Base-by-base conservation (phyloP, 129 eudicot genomes). In the Escallonia herrerae region DNA sequence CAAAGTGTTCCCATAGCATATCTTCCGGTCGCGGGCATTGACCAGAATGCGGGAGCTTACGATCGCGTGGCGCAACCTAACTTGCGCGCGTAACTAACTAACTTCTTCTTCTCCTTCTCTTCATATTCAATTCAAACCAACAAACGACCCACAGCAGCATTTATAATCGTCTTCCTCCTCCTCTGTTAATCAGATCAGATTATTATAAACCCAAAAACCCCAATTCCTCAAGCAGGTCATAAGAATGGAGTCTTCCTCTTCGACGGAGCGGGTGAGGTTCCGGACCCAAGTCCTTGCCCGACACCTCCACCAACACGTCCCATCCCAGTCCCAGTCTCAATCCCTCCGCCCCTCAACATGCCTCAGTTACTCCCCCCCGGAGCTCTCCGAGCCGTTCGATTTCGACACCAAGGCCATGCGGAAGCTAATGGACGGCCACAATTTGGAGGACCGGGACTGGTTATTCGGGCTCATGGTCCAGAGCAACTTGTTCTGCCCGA, bases 311-410 rank as follows among this genome's bases (percentile, higher is more conserved):
- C 76, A 64, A 58, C 33, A 22, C 33, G 33, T 22, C 33, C 6
- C n/a, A 69, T 48, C 63, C 58, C 62, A 45, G 60, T 66, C 68
- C 5, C 63, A 69, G 37, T 57, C 68, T 5, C 40, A 45, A 7
- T 54, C 71, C 57, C 77, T 78, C 50, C 50, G n/a, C 11, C 8
- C 73, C 7, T 51, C 79, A 33, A 78, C 73, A 54, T 91, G 97
- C 68, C 72, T 82, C 67, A 69, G 68, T 60, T 88, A 93, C 86
- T 62, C 83, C 44, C 91, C 95, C 15, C 87, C 96, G 41, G 95
- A 88, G 62, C 67, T 77, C 9, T 76, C 86, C 7, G 81, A 77
- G 40, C 44, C 46, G 2, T 3, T 69, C 47, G 43, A 72, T 2
- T 90, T 79, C 61, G 95, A 86, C 71, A 66, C 68, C 7, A 76